These are phyloP conservation scores for Lolium perenne DNA, from an alignment of 176 grass and related monocot species.

Conservation along the genomic window DNA sequence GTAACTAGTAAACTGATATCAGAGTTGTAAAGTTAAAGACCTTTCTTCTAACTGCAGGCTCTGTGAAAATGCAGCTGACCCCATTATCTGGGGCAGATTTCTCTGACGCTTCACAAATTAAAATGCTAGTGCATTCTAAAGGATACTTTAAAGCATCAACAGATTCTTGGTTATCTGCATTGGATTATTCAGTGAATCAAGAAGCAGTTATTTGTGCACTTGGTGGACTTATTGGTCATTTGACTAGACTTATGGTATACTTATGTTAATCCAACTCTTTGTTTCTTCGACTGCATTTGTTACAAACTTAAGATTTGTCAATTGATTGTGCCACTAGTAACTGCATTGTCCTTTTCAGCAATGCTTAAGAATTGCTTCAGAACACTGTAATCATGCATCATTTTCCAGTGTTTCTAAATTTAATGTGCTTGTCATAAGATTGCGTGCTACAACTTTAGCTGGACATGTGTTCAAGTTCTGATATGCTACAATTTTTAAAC, in stretches of 20 bases:
- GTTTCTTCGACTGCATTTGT: slow-evolving; percentile 4
- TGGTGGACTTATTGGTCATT: slow-evolving; percentile 79
- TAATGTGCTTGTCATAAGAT: slow-evolving; percentile 27
- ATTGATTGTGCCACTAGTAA: not conserved
- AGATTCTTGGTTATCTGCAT: slow-evolving; percentile 67
- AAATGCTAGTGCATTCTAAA: slow-evolving; percentile 69
- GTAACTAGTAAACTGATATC: not conserved
- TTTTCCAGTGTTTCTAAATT: slow-evolving; percentile 19
- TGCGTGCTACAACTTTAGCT: not conserved
- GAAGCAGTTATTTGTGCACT: slow-evolving; percentile 76
- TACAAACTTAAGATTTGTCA: slow-evolving; percentile 16
- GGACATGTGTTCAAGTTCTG: slow-evolving; percentile 23
- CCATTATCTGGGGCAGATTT: slow-evolving; percentile 56
- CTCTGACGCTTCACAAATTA: slow-evolving; percentile 66
- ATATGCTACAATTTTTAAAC: slow-evolving; percentile 53
- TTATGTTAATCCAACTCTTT: slow-evolving; percentile 20
- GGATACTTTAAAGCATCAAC: slow-evolving; percentile 79
- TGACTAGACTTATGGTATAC: slow-evolving; percentile 89
- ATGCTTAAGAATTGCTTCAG: slow-evolving; percentile 9
- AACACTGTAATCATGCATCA: slow-evolving; percentile 2
- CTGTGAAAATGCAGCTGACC: slow-evolving; percentile 80
- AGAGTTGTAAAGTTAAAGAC: not conserved
- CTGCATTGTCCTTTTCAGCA: slow-evolving; percentile 4
- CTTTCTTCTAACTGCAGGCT: slow-evolving; percentile 63
- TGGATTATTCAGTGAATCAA: slow-evolving; percentile 61